Evolutionary conservation across 1,284 basidiomycete genomes (phyloP), one percentile per base, ranked within the genome.

Genomic region (Schizophyllum amplum): DNA sequence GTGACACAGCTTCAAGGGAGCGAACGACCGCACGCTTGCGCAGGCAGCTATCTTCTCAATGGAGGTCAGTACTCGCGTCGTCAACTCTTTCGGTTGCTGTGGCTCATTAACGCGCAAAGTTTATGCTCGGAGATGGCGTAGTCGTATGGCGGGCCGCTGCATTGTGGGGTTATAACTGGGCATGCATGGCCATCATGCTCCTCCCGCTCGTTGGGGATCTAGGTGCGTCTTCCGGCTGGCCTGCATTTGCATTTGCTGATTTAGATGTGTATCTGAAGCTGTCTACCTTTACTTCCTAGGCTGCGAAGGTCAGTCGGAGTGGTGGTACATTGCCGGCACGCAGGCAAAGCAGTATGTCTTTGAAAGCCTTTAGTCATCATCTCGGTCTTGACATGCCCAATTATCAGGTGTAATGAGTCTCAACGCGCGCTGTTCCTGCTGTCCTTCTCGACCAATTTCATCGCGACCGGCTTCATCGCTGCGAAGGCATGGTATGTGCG

Each of bases 401-500:
- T 42, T 42, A n/a, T n/a, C 17, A 42, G 33, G 13, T 42, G 33
- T 17, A 42, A 42, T 17, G 33, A 42, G 7, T 42, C 33, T 9
- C 33, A 42, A 17, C 33, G 33, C 33, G 33, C 33, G 7, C 11
- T 42, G 33, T 42, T 42, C 33, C 7, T 42, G 33, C 33, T 42
- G 2, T 42, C 33, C 46, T 53, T 53, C 9, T 53, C 53, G 6
- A 58, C 57, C 1, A 58, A 58, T 33, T 54, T 58, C 47, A 51
- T 58, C 21, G 53, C 49, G 1, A 58, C 57, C 3, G n/a, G 51
- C 4, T 24, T 58, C 7, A 58, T 58, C 46, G 50, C 57, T 5
- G 47, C 26, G 56, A 57, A 57, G 25, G 56, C 56, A 47, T 58
- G 57, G 57, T 58, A 52, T 13, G 53, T 55, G 13, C 27, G n/a